Evolutionary conservation across 768 basidiomycete genomes (phyloP).

Genomic region (Suillus occidentalis): DNA sequence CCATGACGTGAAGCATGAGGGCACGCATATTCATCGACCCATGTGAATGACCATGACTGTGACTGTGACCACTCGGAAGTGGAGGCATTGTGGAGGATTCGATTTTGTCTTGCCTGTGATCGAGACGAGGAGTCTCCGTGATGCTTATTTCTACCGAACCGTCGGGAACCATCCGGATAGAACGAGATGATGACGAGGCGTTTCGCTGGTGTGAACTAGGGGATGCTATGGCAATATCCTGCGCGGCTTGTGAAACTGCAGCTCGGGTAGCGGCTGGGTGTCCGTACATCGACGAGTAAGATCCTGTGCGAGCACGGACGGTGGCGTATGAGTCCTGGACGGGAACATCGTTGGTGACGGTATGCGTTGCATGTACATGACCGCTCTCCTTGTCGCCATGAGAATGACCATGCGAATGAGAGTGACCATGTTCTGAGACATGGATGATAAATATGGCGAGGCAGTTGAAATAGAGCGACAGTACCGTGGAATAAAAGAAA

Average conservation of each 20-base stretch:
- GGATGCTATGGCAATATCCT: constrained; percentile 57
- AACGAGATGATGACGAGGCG: constrained; percentile 26
- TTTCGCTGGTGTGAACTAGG: constrained; percentile 9
- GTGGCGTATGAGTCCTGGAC: constrained; percentile 11
- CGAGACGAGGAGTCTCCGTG: not conserved
- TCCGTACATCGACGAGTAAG: constrained; percentile 68
- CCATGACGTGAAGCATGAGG: constrained; percentile 89
- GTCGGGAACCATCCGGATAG: not conserved
- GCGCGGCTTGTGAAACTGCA: constrained; percentile 77
- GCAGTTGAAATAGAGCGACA: constrained; percentile 20
- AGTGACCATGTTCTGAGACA: constrained; percentile 49
- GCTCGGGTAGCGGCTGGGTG: constrained; percentile 72
- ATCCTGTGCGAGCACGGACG: constrained; percentile 37
- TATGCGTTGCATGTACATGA: constrained; percentile 38
- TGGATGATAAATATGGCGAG: constrained; percentile 12
- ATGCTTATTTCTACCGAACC: constrained; percentile 1
- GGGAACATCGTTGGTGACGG: constrained; percentile 33
- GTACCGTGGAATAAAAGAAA: constrained; percentile 93
- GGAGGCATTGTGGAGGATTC: constrained; percentile 12
- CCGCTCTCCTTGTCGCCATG: constrained; percentile 41
- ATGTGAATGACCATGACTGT: constrained; percentile 43
- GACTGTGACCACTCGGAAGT: constrained; percentile 19
- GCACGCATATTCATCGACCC: constrained; percentile 96
- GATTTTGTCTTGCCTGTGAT: constrained; percentile 46
- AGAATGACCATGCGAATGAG: constrained; percentile 60